Conservation (phyloP, 2,329 filamentous ascomycete species). For the Aspergillus niger region DNA sequence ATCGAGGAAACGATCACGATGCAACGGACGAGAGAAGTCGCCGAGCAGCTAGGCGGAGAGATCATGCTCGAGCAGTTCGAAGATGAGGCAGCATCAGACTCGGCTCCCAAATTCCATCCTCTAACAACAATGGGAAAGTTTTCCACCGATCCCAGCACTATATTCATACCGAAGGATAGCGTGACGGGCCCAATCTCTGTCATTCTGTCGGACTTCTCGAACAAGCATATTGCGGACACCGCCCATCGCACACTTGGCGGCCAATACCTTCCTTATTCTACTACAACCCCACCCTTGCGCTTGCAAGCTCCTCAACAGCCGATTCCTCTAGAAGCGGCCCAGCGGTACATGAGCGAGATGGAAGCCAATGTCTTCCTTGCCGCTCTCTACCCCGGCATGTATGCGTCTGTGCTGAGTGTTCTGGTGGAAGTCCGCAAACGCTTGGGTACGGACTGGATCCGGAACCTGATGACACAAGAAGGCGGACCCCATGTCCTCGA, state of each 20-base stretch:
- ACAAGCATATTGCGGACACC: constrained; percentile 72
- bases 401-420: constrained; percentile 58
- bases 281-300: constrained; percentile 64
- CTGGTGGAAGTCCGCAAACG: constrained; percentile 63
- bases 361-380: constrained; percentile 63
- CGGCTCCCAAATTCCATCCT: constrained; percentile 66
- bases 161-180: constrained; percentile 70
- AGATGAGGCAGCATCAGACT: constrained; percentile 41
- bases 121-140: constrained; percentile 75
- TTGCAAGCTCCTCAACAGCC: constrained; percentile 56
- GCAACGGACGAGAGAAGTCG: constrained; percentile 41
- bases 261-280: constrained; percentile 71
- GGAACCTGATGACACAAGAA: constrained; percentile 56
- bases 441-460: constrained; percentile 61
- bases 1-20: constrained; percentile 35
- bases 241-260: constrained; percentile 79
- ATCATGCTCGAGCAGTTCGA: constrained; percentile 48
- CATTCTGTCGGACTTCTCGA: constrained; percentile 68
- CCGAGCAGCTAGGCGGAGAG: constrained; percentile 42
- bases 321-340: constrained; percentile 58
- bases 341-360: constrained; percentile 61
- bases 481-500: constrained; percentile 62
- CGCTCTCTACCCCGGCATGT: constrained; percentile 62
- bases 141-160: constrained; percentile 69
- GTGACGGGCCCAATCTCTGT: constrained; percentile 70